Base-by-base conservation (phyloP, 2,329 filamentous ascomycete species). In the Colletotrichum coccodes region DNA sequence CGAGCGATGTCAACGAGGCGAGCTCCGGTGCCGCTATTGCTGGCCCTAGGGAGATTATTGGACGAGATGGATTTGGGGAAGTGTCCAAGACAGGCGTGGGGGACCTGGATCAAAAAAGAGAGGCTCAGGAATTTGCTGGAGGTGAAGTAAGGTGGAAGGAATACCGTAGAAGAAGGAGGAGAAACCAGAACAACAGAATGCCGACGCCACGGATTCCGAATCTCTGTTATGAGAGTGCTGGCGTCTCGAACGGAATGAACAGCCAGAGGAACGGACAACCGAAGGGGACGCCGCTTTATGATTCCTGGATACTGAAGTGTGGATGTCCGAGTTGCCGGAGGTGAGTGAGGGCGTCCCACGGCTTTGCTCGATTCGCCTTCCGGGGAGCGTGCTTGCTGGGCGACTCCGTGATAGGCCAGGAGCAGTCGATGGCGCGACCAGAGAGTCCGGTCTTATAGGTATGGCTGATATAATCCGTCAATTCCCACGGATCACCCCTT, bases 121-220 rank as follows among this genome's bases (percentile, higher is more conserved):
- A 68, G 58, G 65, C 53, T 64, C 54, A 49, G 53, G 65, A 68
- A 68, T 68, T 53, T 64, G 60, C 52, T 40, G 46, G 53, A 50
- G 36, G 21, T 36, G 38, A 65, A 21, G 16, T 42, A 52, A 40
- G 30, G 65, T 68, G 46, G 65, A 47, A 60, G 59, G 60, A 64
- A 34, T 46, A 53, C 65, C 53, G 32, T 38, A 47, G 40, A 21
- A 54, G 16, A 53, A 47, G 14, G 12, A 16, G 36, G 42, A 23
- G 23, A 23, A 32, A 28, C 38, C 30, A 53, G 36, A 32, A 47
- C 42, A 52, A 52, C 21, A 47, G 23, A 44, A 26, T 57, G 26
- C 52, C 38, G 64, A 18, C 6, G 28, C 28, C 18, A 47, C 18
- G 12, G 28, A 59, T 36, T 21, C 44, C 11, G 23, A 28, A 28